Conservation (phyloP, 2,329 filamentous ascomycete species). For the Diaporthe aspalathi region DNA sequence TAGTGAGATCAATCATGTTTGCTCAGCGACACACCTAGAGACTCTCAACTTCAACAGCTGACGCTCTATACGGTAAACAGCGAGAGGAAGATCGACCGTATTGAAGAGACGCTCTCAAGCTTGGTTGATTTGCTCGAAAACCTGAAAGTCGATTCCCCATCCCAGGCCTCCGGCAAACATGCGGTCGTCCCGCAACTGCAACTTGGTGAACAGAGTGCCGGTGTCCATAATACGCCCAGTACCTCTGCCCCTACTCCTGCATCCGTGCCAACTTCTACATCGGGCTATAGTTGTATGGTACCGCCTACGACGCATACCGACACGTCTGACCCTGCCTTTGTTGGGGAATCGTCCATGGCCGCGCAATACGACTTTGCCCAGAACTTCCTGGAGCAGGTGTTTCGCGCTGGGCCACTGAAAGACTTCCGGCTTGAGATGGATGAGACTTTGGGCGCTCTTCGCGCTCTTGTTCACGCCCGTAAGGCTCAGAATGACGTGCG, state of each 20-base stretch:
- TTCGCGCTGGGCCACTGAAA: slow-evolving; percentile 45
- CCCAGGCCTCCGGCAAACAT: slow-evolving; percentile 26
- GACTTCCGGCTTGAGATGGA: slow-evolving; percentile 48
- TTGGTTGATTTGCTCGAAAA: slow-evolving; percentile 50
- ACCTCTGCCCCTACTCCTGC: slow-evolving; percentile 9
- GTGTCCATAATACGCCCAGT: not conserved
- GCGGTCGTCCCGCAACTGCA: not conserved
- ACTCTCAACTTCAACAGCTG: not conserved
- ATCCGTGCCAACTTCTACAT: slow-evolving; percentile 27
- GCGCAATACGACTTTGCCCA: slow-evolving; percentile 60
- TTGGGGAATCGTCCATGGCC: slow-evolving; percentile 58
- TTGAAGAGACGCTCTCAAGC: slow-evolving; percentile 51
- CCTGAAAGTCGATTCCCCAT: slow-evolving; percentile 46
- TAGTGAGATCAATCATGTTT: slow-evolving; percentile 46
- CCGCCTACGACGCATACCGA: slow-evolving; percentile 38
- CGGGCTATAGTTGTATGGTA: slow-evolving; percentile 33
- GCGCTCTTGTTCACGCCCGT: slow-evolving; percentile 46
- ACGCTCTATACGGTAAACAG: slow-evolving; percentile 40
- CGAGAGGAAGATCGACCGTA: slow-evolving; percentile 53
- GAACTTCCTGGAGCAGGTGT: slow-evolving; percentile 53
- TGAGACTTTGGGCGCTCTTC: slow-evolving; percentile 51
- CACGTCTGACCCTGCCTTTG: slow-evolving; percentile 50
- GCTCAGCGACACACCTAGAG: not conserved
- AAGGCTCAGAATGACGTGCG: slow-evolving; percentile 42
- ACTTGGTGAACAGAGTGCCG: not conserved